Evolutionary conservation across 2,329 filamentous ascomycete species (phyloP).

Genomic region (Talaromyces sp.): DNA sequence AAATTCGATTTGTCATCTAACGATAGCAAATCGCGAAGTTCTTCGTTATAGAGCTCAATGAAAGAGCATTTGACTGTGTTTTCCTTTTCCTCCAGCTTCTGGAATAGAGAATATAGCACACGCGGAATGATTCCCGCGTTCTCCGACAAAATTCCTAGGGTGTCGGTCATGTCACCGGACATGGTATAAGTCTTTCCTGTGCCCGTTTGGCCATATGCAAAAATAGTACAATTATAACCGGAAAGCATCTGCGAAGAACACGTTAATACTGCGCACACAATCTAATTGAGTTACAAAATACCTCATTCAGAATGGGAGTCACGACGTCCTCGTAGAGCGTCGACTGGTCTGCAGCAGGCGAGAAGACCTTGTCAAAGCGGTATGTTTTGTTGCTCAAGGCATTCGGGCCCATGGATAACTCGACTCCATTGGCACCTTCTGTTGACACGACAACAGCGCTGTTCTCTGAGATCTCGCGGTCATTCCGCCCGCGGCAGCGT

Average conservation of each 20-base stretch:
- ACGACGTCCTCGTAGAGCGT: conserved; percentile 97
- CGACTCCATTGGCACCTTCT: conserved; percentile 82
- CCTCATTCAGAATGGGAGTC: conserved; percentile 86
- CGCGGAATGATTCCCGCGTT: conserved; percentile 93
- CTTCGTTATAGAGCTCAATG: conserved; percentile 97
- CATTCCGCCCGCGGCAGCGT: conserved; percentile 84
- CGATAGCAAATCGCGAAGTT: conserved; percentile 82
- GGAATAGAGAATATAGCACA: conserved; percentile 79
- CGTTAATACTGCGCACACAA: neutral
- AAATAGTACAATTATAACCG: conserved; percentile 97
- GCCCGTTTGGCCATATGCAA: conserved; percentile 95
- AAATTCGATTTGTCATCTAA: conserved; percentile 77
- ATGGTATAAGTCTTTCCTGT: conserved; percentile 99
- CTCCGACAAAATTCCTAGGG: conserved; percentile 77
- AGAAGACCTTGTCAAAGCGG: conserved; percentile 95
- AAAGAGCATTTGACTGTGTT: conserved; percentile 96
- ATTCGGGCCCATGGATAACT: conserved; percentile 87
- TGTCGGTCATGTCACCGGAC: conserved; percentile 94
- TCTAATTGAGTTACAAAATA: conserved; percentile 36
- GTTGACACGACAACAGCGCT: conserved; percentile 87
- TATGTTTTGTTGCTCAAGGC: conserved; percentile 95
- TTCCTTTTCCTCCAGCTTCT: conserved; percentile 76
- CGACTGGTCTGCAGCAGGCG: conserved; percentile 83
- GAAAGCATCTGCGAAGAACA: conserved; percentile 64
- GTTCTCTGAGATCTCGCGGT: conserved; percentile 89